A percentile compares a stretch with the other conserved stretches of the same genome.
phyloP scores from a whole-genome alignment of 2,329 filamentous ascomycete genomes.

The Alternaria arborescens region DNA sequence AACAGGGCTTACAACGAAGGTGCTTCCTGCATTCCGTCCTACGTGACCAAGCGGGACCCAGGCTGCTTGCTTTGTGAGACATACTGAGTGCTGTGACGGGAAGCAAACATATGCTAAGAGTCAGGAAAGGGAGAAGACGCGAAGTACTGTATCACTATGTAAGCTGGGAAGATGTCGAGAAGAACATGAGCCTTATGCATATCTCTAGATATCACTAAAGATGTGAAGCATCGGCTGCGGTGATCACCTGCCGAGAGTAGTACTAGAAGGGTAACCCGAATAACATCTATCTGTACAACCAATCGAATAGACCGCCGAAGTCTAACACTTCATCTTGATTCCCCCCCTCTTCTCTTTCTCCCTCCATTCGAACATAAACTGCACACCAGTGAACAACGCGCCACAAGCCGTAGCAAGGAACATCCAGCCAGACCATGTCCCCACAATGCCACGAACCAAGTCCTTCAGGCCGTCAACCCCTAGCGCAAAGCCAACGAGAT shows the following conservation, averaged over 20 bases:
- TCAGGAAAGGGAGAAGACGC: too few relatives aligned
- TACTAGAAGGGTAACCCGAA: neutral
- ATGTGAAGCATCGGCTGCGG: neutral
- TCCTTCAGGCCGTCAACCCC: constrained; percentile 86
- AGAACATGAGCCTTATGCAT: neutral
- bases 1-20: neutral
- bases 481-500: constrained; percentile 93
- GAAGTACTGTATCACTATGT: neutral
- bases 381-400: constrained; percentile 83
- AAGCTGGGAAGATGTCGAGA: neutral
- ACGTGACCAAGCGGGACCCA: neutral
- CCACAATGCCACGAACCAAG: constrained; percentile 77
- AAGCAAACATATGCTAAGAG: neutral
- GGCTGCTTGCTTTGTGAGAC: neutral
- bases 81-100: neutral
- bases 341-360: constrained; percentile 85
- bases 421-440: constrained; percentile 74
- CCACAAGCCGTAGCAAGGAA: constrained; percentile 77
- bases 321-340: constrained; percentile 80
- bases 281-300: neutral
- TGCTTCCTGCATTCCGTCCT: neutral
- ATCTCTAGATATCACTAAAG: neutral
- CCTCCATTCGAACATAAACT: constrained; percentile 96
- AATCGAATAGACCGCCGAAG: neutral
- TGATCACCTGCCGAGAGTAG: neutral